Base-by-base conservation (phyloP, 2,329 filamentous ascomycete genomes). In the Cadophora sp. region DNA sequence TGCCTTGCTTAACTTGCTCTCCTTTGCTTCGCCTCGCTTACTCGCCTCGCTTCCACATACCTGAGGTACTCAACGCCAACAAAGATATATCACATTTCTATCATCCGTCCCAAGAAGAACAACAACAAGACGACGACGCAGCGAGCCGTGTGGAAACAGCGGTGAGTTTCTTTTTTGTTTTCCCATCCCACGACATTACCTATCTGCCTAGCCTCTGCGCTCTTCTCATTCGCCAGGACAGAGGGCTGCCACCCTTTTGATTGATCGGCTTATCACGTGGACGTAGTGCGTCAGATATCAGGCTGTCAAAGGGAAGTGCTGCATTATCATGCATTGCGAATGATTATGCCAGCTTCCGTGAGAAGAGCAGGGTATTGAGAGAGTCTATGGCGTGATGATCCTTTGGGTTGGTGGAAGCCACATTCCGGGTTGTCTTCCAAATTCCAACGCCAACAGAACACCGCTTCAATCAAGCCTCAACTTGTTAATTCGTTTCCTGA, bases 61-160 rank as follows among this genome's bases (percentile, higher is more conserved):
- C 22, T 16, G 41, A 45, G 1, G 18, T 18, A 18, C n/a, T n/a
- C 43, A 47, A 50, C 27, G 13, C 22, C 36, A 27, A 50, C 30
- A 36, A 24, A 51, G 13, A 16, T 53, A 65, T 62, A 71, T 71
- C 65, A 62, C 50, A 68, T 67, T 59, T 39, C 36, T 53, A 48
- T 22, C 41, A n/a, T 7, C 14, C 16, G 53, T 65, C 63, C 58
- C 63, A 67, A 59, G 53, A 9, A 56, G 64, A 66, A 43, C 51
- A 67, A 62, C 3, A 14, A 24, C n/a, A n/a, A n/a, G n/a, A n/a
- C n/a, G 43, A 62, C 65, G 43, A 69, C 67, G 67, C 67, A 68
- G 66, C 24, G 13, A 55, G 27, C 63, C 65, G 66, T 62, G 67
- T 63, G 67, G 67, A 69, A 71, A 71, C 51, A 63, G 69, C 69